Percentiles rank a stretch among this genome's conserved stretches.
phyloP scores from a whole-genome alignment of 371 early-diverging fungal species.

The Rhizopus sp. region DNA sequence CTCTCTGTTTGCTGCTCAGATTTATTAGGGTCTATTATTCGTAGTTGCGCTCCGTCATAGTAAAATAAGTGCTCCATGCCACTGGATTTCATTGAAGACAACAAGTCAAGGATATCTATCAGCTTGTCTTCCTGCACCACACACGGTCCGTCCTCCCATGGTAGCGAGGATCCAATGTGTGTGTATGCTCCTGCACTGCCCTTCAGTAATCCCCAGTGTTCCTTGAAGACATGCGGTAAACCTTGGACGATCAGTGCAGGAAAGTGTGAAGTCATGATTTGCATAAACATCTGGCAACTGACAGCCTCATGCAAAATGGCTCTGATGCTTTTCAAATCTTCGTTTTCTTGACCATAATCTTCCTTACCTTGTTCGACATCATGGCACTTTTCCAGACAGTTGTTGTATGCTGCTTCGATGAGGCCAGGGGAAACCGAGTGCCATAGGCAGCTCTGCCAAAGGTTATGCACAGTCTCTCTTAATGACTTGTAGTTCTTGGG shows the following conservation, averaged over 20 bases:
- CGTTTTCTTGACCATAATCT: constrained; percentile 41
- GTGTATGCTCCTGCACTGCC: constrained; percentile 26
- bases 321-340: constrained; percentile 35
- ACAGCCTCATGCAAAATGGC: constrained; percentile 33
- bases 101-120: constrained; percentile 10
- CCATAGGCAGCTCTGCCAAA: constrained; percentile 69
- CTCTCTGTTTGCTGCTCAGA: constrained; percentile 2
- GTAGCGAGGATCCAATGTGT: background rate
- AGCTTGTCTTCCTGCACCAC: constrained; percentile 17
- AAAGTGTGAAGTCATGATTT: constrained; percentile 35
- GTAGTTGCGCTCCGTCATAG: constrained; percentile 11
- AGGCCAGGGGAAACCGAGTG: constrained; percentile 37
- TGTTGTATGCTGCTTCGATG: constrained; percentile 20
- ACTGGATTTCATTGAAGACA: constrained; percentile 9
- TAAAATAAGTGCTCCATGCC: constrained; percentile 17
- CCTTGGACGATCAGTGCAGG: constrained; percentile 37
- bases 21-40: background rate
- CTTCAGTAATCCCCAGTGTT: constrained; percentile 29
- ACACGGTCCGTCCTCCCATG: constrained; percentile 18
- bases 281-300: constrained; percentile 30
- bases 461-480: constrained; percentile 59
- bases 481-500: constrained; percentile 56
- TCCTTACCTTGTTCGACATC: constrained; percentile 25
- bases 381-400: constrained; percentile 24
- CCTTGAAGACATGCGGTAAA: constrained; percentile 33